phyloP scores from a whole-genome alignment of 2,329 filamentous ascomycete species.

The Fusarium sororula region DNA sequence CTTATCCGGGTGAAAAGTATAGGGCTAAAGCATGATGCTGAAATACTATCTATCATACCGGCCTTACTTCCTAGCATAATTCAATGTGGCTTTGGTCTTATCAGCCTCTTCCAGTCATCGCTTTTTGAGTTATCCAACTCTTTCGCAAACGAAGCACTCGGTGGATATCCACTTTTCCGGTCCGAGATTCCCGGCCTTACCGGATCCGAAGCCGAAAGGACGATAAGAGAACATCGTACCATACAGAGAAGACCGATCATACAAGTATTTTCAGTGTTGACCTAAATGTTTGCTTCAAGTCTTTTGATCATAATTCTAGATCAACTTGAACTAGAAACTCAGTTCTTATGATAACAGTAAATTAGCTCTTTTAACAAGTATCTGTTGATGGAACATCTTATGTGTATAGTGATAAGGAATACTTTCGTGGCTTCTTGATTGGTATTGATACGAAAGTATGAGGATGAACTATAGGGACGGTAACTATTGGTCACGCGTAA shows the following conservation, averaged over 20 bases:
- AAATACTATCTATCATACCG: background rate
- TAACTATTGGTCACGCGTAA: background rate
- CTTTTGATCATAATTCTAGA: no score
- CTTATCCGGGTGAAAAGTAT: background rate
- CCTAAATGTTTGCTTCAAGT: background rate
- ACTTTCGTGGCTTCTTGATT: background rate
- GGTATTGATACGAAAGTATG: background rate
- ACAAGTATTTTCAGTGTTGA: background rate
- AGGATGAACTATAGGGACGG: background rate
- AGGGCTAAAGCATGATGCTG: background rate
- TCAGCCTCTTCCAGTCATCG: background rate
- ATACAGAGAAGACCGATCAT: no score
- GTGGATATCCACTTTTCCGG: background rate
- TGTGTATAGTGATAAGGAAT: background rate
- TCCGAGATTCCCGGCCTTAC: background rate
- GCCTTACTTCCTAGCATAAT: background rate
- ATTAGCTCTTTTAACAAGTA: background rate
- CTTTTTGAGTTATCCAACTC: background rate
- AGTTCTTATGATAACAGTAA: background rate
- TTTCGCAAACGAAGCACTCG: background rate
- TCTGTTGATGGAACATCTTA: background rate
- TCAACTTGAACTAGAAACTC: background rate
- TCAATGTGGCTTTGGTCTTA: background rate
- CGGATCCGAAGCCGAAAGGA: background rate
- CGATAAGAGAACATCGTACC: background rate